These are phyloP conservation scores for Epichloe bromicola DNA, from an alignment of 2,329 filamentous ascomycete genomes.

Conservation along the genomic window DNA sequence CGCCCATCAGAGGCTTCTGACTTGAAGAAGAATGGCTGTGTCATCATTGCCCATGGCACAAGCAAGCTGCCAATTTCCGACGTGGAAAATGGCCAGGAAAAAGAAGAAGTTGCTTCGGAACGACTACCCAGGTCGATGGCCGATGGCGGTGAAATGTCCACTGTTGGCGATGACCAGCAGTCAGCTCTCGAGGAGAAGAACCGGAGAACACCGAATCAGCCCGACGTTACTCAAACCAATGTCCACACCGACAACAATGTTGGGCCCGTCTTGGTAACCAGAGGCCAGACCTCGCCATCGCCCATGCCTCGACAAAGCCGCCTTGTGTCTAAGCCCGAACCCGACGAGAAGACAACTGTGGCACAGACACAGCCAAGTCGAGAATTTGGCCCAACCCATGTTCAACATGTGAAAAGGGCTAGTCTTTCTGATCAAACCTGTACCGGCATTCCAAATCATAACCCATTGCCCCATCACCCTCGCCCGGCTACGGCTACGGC, in stretches of 20 bases:
- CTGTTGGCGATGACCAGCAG: background rate
- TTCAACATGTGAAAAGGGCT: background rate
- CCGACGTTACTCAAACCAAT: background rate
- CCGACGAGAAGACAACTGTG: background rate
- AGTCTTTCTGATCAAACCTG: background rate
- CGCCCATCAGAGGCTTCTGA: background rate
- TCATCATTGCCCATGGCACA: background rate
- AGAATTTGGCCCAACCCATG: background rate
- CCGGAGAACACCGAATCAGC: background rate
- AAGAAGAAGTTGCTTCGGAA: background rate
- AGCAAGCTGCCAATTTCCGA: background rate
- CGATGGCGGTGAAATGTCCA: background rate
- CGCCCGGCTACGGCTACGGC: slow-evolving; percentile 1
- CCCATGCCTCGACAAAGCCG: slow-evolving; percentile 2
- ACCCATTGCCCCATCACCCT: background rate
- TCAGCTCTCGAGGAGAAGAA: background rate
- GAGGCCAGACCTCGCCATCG: slow-evolving; percentile 1
- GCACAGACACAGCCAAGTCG: no score
- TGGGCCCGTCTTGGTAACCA: background rate
- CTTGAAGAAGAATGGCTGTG: background rate
- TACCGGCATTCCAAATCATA: background rate
- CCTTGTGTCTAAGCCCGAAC: background rate
- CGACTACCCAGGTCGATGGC: background rate
- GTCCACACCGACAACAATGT: slow-evolving; percentile 1
- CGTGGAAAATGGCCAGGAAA: background rate